Evolutionary conservation across 1,284 basidiomycete species (phyloP).

Genomic region (Cutaneotrichosporon sp.): DNA sequence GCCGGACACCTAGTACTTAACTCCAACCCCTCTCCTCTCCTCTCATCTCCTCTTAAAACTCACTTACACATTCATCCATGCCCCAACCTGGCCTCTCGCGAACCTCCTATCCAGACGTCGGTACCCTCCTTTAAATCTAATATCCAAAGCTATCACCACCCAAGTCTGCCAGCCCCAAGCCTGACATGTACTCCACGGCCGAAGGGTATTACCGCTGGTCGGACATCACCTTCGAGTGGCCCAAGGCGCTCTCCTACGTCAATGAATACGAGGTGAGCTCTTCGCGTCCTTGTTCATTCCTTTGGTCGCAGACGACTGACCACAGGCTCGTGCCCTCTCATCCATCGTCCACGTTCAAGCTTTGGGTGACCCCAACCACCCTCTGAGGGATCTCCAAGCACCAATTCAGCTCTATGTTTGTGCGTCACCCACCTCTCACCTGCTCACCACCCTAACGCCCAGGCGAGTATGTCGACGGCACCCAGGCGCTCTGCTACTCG

Average conservation of each 20-base stretch:
- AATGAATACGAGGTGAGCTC: slow-evolving; percentile 29
- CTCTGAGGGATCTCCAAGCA: slow-evolving; percentile 59
- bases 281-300: too few relatives aligned
- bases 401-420: slow-evolving; percentile 69
- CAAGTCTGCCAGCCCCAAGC: not conserved
- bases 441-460: not conserved
- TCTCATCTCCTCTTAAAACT: too few relatives aligned
- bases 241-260: slow-evolving; percentile 14
- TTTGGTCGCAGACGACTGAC: not conserved
- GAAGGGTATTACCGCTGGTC: slow-evolving; percentile 39
- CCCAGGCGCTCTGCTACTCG: slow-evolving; percentile 65
- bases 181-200: slow-evolving; percentile 16
- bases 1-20: too few relatives aligned
- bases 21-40: not conserved
- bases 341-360: slow-evolving; percentile 62
- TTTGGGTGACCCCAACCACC: slow-evolving; percentile 65
- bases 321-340: slow-evolving; percentile 56
- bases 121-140: not conserved
- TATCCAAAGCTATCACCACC: too few relatives aligned
- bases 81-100: too few relatives aligned
- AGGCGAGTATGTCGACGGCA: slow-evolving; percentile 18
- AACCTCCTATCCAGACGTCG: not conserved
- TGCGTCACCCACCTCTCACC: slow-evolving; percentile 36
- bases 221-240: slow-evolving; percentile 40
- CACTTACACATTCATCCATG: not conserved